Evolutionary conservation across 257 asterid species (phyloP), one percentile per base, ranked within the genome.

Genomic region (Pogostemon cablin): DNA sequence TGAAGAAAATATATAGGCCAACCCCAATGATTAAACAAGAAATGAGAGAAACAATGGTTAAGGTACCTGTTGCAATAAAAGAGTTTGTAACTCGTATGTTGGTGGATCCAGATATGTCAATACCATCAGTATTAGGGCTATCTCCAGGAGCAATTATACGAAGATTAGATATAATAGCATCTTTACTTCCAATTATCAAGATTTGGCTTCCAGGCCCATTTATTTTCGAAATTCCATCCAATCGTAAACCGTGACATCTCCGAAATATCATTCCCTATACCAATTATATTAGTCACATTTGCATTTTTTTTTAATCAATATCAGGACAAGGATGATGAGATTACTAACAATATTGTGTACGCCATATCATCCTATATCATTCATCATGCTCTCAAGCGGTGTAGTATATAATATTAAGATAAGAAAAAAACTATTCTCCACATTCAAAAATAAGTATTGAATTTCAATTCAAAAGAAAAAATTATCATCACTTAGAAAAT

Each of bases 101-200:
- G 0, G 81, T 85, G 0, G 86, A 83, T 72, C 79, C 67, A 12
- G 89, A 78, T 58, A 84, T 70, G 72, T 79, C 84, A 17, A 86
- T 86, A 0, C 78, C 95, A 69, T 88, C 95, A 0, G 95, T 88
- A 47, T 88, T 88, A n/a, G 86, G 92, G 83, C 90, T 86, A 10
- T 82, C 75, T 0, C 82, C 87, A 0, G 92, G 92, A 6, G 95
- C 88, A 17, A 76, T 78, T 55, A 86, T 17, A 2, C 80, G 84
- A 2, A 84, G 80, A 72, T 86, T 82, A 52, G 88, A 63, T 7
- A 83, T 66, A 0, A 61, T 71, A 0, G 61, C 90, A 42, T 77
- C 86, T 5, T 76, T 77, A 56, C 75, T 73, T 17, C 87, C 75
- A 58, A 80, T 68, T 1, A 86, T 66, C 58, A 81, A 54, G 11